A percentile compares a stretch with the other conserved stretches of the same genome.
phyloP scores from a whole-genome alignment of 441 rosid species.

The Macaranga tanarius region DNA sequence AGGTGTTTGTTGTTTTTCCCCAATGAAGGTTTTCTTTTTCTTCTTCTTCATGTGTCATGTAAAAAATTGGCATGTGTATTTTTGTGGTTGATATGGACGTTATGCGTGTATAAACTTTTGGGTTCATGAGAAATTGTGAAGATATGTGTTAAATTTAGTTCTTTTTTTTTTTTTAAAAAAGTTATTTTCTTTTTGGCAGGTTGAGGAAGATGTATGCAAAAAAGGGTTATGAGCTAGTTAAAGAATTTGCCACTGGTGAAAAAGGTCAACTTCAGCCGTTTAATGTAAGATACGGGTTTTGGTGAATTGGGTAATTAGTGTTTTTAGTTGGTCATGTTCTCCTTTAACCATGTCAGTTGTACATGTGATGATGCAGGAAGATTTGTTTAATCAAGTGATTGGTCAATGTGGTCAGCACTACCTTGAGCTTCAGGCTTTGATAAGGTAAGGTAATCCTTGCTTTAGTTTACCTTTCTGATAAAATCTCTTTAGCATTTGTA shows the following conservation, averaged over 20 bases:
- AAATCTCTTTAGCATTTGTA: not conserved
- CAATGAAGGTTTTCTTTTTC: not conserved
- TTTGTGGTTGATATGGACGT: not conserved
- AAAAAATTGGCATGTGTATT: not conserved
- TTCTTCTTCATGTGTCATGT: too few species aligned
- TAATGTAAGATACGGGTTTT: slow-evolving; percentile 42
- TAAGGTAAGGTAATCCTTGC: slow-evolving; percentile 60
- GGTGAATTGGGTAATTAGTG: not conserved
- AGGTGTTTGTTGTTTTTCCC: slow-evolving; percentile 4
- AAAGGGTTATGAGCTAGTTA: slow-evolving; percentile 69
- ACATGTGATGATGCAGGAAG: slow-evolving; percentile 45
- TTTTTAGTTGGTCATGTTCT: not conserved
- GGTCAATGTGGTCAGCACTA: slow-evolving; percentile 76
- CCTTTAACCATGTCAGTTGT: not conserved
- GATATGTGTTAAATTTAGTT: not conserved
- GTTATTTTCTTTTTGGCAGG: slow-evolving; percentile 3
- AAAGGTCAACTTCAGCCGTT: slow-evolving; percentile 72
- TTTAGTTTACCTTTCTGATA: not conserved
- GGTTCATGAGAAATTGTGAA: not conserved
- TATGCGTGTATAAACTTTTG: not conserved
- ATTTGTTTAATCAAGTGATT: slow-evolving; percentile 61
- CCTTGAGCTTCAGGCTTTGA: slow-evolving; percentile 65
- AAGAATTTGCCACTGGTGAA: slow-evolving; percentile 58
- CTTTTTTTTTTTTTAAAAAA: not conserved
- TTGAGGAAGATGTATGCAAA: slow-evolving; percentile 62